Evolutionary conservation across 179 eudicot species (phyloP).

Genomic region (Heliamphora pulchella): DNA sequence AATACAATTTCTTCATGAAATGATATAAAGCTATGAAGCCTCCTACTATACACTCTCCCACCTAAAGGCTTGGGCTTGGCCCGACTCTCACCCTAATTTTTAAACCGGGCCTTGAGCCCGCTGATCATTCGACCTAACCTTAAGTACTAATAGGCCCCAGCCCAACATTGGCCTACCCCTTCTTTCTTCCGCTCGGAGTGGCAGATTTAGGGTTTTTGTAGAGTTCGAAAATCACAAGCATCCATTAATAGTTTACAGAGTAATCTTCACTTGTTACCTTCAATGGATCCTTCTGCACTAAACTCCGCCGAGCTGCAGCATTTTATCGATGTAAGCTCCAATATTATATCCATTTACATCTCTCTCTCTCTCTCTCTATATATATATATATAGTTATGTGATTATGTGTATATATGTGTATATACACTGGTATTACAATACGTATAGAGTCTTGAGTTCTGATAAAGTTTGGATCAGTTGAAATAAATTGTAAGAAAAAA

Average conservation of each 20-base stretch:
- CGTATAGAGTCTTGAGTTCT: neutral
- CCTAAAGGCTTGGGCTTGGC: no score
- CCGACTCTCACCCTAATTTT: neutral
- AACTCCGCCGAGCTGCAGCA: conserved; percentile 20
- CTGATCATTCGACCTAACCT: neutral
- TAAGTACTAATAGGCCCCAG: neutral
- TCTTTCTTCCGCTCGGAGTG: neutral
- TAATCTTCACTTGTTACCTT: neutral
- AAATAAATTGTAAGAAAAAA: no score
- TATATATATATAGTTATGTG: neutral
- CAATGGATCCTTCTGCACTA: conserved; percentile 21
- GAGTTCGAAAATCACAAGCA: neutral
- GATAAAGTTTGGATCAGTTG: neutral
- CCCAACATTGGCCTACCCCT: neutral
- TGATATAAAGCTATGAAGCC: no score
- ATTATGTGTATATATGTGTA: neutral
- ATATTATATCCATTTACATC: neutral
- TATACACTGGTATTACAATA: no score
- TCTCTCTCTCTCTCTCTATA: conserved; percentile 8
- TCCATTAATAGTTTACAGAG: neutral
- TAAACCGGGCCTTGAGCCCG: neutral
- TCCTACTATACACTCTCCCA: no score
- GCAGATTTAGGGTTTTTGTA: conserved; percentile 9
- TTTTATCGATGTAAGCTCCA: conserved; percentile 10
- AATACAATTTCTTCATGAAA: no score